Conservation (phyloP, 306 rosid species). For the Vigna angularis region DNA sequence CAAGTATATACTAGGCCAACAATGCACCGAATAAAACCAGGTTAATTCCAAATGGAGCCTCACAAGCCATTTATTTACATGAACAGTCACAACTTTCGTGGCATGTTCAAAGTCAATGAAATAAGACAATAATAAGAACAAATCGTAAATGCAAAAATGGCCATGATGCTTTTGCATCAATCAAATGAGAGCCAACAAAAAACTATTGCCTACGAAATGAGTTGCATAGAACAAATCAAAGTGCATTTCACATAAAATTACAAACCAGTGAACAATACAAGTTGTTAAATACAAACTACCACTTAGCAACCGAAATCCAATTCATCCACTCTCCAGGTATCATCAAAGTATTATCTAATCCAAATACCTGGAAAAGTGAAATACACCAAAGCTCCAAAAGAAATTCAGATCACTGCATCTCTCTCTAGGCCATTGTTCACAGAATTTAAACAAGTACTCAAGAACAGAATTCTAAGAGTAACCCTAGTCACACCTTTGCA, state of each 20-base stretch:
- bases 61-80: neutral
- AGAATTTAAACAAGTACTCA: neutral
- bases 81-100: neutral
- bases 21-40: neutral
- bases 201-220: constrained; percentile 28
- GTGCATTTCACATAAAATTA: constrained; percentile 29
- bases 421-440: constrained; percentile 9
- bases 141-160: constrained; percentile 13
- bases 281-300: constrained; percentile 35
- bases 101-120: neutral
- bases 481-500: neutral
- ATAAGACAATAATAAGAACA: neutral
- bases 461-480: neutral
- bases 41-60: neutral
- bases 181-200: constrained; percentile 14
- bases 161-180: neutral
- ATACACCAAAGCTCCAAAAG: constrained; percentile 41
- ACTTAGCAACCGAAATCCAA: constrained; percentile 27
- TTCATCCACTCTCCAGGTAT: constrained; percentile 34
- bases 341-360: constrained; percentile 36
- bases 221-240: constrained; percentile 34
- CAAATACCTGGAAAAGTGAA: constrained; percentile 47
- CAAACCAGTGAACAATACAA: constrained; percentile 15
- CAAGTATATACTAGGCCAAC: constrained; percentile 1
- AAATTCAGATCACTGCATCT: neutral